Percentiles rank a stretch among this genome's conserved stretches.
Evolutionary conservation across 768 basidiomycete species (phyloP).

Genomic region (Phylloporus arenicola): DNA sequence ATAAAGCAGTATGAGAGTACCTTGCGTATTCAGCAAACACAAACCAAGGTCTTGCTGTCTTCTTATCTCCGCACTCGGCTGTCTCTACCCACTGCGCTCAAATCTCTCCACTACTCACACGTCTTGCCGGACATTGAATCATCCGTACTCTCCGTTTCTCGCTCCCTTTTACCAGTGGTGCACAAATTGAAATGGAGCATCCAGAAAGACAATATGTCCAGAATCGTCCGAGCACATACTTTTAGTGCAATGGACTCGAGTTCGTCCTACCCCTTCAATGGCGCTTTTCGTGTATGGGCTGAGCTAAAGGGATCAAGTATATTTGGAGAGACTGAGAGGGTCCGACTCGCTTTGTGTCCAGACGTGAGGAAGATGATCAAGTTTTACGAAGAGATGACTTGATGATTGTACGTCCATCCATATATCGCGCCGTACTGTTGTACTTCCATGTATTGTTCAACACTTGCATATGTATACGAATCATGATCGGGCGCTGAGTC

Average conservation of each 20-base stretch:
- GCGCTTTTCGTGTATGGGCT: slow-evolving; percentile 49
- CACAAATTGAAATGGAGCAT: slow-evolving; percentile 69
- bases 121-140: slow-evolving; percentile 63
- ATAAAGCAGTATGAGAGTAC: slow-evolving; percentile 62
- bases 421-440: neutral
- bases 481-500: neutral
- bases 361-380: slow-evolving; percentile 51
- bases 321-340: slow-evolving; percentile 57
- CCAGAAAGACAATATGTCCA: slow-evolving; percentile 57
- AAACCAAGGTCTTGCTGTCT: slow-evolving; percentile 48
- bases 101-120: slow-evolving; percentile 43
- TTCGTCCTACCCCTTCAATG: slow-evolving; percentile 25
- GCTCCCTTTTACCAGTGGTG: slow-evolving; percentile 57
- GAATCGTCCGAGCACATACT: slow-evolving; percentile 43
- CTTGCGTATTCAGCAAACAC: slow-evolving; percentile 47
- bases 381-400: slow-evolving; percentile 49
- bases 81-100: slow-evolving; percentile 34
- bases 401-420: slow-evolving; percentile 1
- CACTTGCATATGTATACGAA: too few species aligned
- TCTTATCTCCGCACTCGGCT: slow-evolving; percentile 48
- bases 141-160: slow-evolving; percentile 50
- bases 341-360: slow-evolving; percentile 65
- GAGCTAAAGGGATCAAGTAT: slow-evolving; percentile 47
- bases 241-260: slow-evolving; percentile 27
- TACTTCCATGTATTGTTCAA: neutral